Percentiles rank a stretch among this genome's conserved stretches.
phyloP scores from a whole-genome alignment of 441 rosid genomes.

The Metrosideros polymorpha region DNA sequence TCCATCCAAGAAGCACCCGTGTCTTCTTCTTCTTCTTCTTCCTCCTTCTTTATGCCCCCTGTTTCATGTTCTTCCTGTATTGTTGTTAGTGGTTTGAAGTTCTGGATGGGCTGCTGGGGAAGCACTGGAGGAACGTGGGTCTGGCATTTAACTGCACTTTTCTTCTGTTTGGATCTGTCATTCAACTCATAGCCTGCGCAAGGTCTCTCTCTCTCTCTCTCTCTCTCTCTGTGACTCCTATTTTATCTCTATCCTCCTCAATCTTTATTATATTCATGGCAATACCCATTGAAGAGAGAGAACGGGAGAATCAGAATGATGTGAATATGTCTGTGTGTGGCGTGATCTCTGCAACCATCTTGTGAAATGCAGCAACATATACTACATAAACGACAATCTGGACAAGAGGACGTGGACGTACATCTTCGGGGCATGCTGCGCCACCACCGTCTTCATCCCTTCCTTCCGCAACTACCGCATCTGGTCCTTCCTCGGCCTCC shows the following conservation, averaged over 20 bases:
- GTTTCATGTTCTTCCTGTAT: not conserved
- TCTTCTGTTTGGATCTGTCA: slow-evolving; percentile 76
- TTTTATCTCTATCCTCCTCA: not conserved
- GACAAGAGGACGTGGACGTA: slow-evolving; percentile 20
- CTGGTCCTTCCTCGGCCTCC: slow-evolving; percentile 74
- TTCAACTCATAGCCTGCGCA: slow-evolving; percentile 81
- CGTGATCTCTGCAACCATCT: not conserved
- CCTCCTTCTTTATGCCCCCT: not conserved
- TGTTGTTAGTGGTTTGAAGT: slow-evolving; percentile 58
- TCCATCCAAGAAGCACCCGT: not conserved
- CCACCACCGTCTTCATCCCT: slow-evolving; percentile 74
- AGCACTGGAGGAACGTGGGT: slow-evolving; percentile 78
- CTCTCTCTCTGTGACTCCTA: not conserved
- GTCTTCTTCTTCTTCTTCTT: not conserved
- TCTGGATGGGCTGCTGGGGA: slow-evolving; percentile 76
- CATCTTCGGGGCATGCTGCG: slow-evolving; percentile 56
- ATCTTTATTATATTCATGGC: not conserved
- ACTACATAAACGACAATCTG: slow-evolving; percentile 67
- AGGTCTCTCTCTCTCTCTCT: slow-evolving; percentile 21
- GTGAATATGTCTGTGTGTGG: not conserved
- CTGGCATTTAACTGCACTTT: slow-evolving; percentile 74
- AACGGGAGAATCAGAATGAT: not conserved
- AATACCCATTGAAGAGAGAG: not conserved
- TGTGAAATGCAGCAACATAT: slow-evolving; percentile 48
- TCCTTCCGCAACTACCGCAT: slow-evolving; percentile 79